Evolutionary conservation across 2,329 filamentous ascomycete species (phyloP).

Genomic region (Sporothrix schenckii): DNA sequence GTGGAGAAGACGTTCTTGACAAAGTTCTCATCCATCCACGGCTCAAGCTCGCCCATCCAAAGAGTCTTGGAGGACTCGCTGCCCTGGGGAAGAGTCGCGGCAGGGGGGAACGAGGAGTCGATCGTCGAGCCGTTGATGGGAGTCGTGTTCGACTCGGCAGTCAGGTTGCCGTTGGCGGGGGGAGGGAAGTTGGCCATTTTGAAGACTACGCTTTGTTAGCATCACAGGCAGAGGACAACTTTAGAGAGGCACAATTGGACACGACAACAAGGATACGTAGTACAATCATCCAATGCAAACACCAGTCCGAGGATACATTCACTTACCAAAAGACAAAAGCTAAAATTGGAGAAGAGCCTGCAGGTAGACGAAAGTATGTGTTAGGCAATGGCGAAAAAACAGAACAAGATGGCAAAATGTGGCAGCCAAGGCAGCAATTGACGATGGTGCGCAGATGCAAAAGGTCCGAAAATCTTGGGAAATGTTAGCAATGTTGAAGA

Average conservation of each 20-base stretch:
- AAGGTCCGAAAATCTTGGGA: neutral
- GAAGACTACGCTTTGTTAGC: neutral
- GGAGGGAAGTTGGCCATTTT: constrained; percentile 37
- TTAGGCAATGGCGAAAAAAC: neutral
- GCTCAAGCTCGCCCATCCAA: constrained; percentile 97
- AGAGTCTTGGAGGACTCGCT: constrained; percentile 61
- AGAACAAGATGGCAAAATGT: neutral
- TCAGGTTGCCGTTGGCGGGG: constrained; percentile 35
- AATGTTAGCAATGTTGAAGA: neutral
- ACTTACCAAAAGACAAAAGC: constrained; percentile 28
- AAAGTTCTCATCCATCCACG: constrained; percentile 99
- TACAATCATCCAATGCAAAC: neutral
- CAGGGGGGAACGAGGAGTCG: constrained; percentile 38
- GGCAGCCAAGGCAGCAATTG: neutral
- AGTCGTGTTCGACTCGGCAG: constrained; percentile 36
- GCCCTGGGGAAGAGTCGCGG: constrained; percentile 36
- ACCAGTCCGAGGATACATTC: neutral
- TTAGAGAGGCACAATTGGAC: neutral
- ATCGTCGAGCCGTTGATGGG: constrained; percentile 41
- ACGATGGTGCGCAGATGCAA: neutral
- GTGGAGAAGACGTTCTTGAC: constrained; percentile 89
- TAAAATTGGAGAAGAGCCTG: constrained; percentile 11
- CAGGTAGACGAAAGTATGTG: neutral
- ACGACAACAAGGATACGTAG: neutral
- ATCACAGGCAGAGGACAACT: no score